These are phyloP conservation scores for Aristolochia fimbriata DNA, from an alignment of 164 flowering plant genomes.

Conservation along the genomic window DNA sequence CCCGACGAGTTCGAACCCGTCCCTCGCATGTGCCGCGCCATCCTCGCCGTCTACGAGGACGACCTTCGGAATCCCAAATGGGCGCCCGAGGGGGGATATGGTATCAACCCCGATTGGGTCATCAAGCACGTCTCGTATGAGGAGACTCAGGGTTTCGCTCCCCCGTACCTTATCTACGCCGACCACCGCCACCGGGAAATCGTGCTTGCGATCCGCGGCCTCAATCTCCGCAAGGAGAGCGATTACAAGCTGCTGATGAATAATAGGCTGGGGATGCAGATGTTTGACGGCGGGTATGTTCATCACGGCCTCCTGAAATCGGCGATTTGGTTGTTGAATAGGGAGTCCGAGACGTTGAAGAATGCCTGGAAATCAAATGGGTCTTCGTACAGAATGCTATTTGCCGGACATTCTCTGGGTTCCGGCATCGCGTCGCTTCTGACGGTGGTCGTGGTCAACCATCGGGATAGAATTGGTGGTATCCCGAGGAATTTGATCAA, in stretches of 20 bases:
- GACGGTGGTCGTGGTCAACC: constrained; percentile 51
- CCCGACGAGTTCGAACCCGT: constrained; percentile 63
- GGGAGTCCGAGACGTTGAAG: constrained; percentile 48
- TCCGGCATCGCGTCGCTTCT: constrained; percentile 75
- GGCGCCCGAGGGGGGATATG: constrained; percentile 44
- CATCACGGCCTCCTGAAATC: constrained; percentile 75
- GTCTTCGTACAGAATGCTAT: constrained; percentile 36
- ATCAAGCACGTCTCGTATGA: constrained; percentile 61
- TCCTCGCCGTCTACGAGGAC: constrained; percentile 75
- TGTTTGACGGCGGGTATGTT: constrained; percentile 85
- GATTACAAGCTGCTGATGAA: constrained; percentile 69
- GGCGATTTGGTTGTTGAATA: constrained; percentile 60
- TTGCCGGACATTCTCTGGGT: constrained; percentile 82
- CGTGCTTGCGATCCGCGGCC: constrained; percentile 73
- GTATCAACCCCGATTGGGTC: constrained; percentile 52
- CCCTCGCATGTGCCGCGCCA: constrained; percentile 66
- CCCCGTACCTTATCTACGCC: constrained; percentile 73
- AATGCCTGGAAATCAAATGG: constrained; percentile 47
- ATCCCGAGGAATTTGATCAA: constrained; percentile 37
- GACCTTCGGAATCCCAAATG: constrained; percentile 53
- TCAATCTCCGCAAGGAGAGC: constrained; percentile 59
- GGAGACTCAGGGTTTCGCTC: constrained; percentile 53
- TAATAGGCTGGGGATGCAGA: constrained; percentile 57
- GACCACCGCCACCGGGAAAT: constrained; percentile 63
- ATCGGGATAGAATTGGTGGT: constrained; percentile 45